Evolutionary conservation across 2,329 filamentous ascomycete species (phyloP).

Genomic region (Harringtonia lauricola): DNA sequence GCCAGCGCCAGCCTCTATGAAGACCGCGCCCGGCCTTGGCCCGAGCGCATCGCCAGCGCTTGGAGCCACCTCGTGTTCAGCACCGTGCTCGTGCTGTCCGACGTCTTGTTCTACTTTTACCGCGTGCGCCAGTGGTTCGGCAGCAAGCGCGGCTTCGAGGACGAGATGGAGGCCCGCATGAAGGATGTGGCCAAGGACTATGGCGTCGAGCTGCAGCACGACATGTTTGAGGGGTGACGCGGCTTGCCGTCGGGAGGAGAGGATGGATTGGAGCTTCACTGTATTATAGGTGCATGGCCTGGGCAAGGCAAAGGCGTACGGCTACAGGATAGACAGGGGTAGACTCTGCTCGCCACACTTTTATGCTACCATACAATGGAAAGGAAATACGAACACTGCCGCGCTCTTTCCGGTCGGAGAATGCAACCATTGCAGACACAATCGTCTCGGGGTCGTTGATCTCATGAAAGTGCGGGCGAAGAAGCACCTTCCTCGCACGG

Average conservation of each 20-base stretch:
- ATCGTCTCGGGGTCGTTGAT: too few relatives aligned
- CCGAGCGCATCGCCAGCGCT: constrained; percentile 55
- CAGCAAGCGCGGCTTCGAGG: constrained; percentile 78
- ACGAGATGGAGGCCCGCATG: constrained; percentile 85
- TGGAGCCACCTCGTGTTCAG: constrained; percentile 76
- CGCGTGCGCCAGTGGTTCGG: constrained; percentile 69
- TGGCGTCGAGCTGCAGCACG: constrained; percentile 81
- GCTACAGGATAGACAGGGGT: too few relatives aligned
- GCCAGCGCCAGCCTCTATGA: constrained; percentile 75
- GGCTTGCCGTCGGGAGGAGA: too few relatives aligned
- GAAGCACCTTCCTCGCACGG: too few relatives aligned
- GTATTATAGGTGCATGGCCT: not conserved
- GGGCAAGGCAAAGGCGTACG: too few relatives aligned
- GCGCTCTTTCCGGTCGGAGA: too few relatives aligned
- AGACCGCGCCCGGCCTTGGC: constrained; percentile 50
- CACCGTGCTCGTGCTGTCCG: constrained; percentile 61
- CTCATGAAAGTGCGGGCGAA: too few relatives aligned
- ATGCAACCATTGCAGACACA: too few relatives aligned
- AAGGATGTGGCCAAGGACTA: constrained; percentile 79
- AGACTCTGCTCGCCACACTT: too few relatives aligned
- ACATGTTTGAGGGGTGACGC: constrained; percentile 69
- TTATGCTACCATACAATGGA: too few relatives aligned
- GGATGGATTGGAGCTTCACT: too few relatives aligned
- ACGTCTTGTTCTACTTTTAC: constrained; percentile 74
- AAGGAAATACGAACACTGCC: too few relatives aligned